Base-by-base conservation (phyloP, 768 basidiomycete genomes). In the Boletus huronensis region DNA sequence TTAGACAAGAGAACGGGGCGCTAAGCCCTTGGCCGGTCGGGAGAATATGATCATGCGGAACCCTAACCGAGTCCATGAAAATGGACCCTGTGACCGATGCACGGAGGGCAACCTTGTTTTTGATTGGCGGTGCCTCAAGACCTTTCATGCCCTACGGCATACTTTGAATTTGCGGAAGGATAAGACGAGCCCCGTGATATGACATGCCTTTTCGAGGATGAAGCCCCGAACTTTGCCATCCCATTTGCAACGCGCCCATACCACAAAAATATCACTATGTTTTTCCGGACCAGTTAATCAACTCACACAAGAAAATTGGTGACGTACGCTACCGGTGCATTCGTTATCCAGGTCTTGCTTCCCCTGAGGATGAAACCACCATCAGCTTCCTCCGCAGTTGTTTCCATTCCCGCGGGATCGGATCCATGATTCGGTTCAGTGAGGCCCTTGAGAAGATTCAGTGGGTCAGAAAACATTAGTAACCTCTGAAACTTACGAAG, bases 391-490 rank as follows among this genome's bases (percentile, higher is more conserved):
- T 83, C 83, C 11, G 93, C 96, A 26, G 81, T 86, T 1, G 96
- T 97, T 65, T 95, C 91, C 96, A 98, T 98, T n/a, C 87, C 85
- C n/a, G 86, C 87, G 16, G 95, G 95, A 64, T 98, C 96, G 2
- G 95, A 98, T 23, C 96, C 96, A 66, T 97, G 93, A 62, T 98
- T 93, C 0, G 96, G 92, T 72, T 98, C 96, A 0, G 96, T 98
- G 40, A 98, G 75, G 28, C 95, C 94, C 94, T 96, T 54, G 40
- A 53, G 35, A 51, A 47, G n/a, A 48, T 50, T 40, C 55, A 25
- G 28, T 41, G 34, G 44, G 19, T 14, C 19, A 57, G 25, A 36
- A 38, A 25, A 48, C 17, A 16, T n/a, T 25, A n/a, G 19, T 11
- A 40, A 42, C 29, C 5, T 25, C 21, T 49, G 53, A 58, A 55